Evolutionary conservation across 2,329 filamentous ascomycete genomes (phyloP), one percentile per base, ranked within the genome.

Genomic region (Pseudogymnoascus sp.): DNA sequence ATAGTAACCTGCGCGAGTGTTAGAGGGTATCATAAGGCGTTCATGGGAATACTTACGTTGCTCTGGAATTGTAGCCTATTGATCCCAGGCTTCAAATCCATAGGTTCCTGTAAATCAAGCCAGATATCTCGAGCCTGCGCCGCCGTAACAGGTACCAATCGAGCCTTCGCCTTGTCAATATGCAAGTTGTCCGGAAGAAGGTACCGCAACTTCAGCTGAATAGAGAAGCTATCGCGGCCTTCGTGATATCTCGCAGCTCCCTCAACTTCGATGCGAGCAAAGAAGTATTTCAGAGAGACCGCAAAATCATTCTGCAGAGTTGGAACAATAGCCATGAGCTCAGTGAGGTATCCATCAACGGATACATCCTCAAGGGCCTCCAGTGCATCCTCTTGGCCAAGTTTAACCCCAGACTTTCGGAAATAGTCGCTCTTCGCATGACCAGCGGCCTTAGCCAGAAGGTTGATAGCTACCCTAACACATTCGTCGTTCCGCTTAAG

Each of bases 401-500:
- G 31, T 33, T 65, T 65, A 8, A 69, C 65, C 3, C 63, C 40
- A 10, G 69, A 70, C 60, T 78, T 77, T 8, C 73, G 75, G 28
- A 74, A 70, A 4, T 81, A 70, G 23, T 78, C 77, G 16, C 83
- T 81, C 60, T 77, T 79, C 66, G 86, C 79, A 0, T 80, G 79
- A 0, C 76, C 76, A 3, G 83, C 86, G 0, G 84, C 82, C 71
- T 90, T 92, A 6, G 83, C 84, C 10, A 94, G 76, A 1, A 97
- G 77, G 69, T 89, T 88, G 12, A 97, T 78, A 7, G 91, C 81
- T 7, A 90, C 86, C 23, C 84, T 84, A 14, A 92, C 85, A 70
- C 92, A 95, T 66, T 96, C 91, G 61, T 93, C 89, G 65, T 86
- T 85, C 12, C 86, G 84, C 59, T 88, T 80, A 28, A 96, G 81